Evolutionary conservation across 192 early-diverging fungal species (phyloP).

Genomic region (Podochytrium sp.): DNA sequence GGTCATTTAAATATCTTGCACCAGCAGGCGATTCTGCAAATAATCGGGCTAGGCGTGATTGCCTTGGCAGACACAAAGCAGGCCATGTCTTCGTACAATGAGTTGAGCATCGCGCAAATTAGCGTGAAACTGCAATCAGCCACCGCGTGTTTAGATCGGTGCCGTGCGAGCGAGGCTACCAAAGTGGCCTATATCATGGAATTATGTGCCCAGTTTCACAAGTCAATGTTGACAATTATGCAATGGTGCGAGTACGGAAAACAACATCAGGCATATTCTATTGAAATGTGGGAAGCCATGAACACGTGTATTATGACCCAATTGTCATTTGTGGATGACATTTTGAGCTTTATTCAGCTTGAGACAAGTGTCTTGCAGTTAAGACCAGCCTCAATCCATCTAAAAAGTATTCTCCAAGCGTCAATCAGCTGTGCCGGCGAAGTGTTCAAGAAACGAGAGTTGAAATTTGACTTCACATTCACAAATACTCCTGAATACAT

Average conservation of each 20-base stretch:
- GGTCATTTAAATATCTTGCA: conserved; percentile 14
- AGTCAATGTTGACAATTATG: conserved; percentile 6
- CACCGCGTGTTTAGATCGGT: background rate
- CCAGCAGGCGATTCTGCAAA: conserved; percentile 14
- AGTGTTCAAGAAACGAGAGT: background rate
- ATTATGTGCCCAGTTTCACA: conserved; percentile 24
- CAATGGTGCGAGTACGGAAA: background rate
- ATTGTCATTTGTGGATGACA: conserved; percentile 18
- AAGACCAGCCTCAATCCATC: background rate
- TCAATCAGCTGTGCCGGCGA: background rate
- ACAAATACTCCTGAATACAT: conserved; percentile 8
- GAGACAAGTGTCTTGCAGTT: conserved; percentile 1
- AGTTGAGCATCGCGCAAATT: background rate
- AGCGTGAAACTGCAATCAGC: background rate
- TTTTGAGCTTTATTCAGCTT: conserved; percentile 15
- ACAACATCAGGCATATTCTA: no score
- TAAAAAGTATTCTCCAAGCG: background rate
- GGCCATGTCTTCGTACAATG: background rate
- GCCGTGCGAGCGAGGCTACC: no score
- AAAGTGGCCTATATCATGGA: background rate
- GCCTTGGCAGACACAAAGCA: background rate
- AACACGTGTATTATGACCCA: background rate
- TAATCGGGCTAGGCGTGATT: background rate
- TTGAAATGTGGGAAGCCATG: background rate
- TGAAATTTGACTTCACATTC: background rate